Evolutionary conservation across 768 basidiomycete genomes (phyloP), one percentile per base, ranked within the genome.

Genomic region (Leccinum rimulosum): DNA sequence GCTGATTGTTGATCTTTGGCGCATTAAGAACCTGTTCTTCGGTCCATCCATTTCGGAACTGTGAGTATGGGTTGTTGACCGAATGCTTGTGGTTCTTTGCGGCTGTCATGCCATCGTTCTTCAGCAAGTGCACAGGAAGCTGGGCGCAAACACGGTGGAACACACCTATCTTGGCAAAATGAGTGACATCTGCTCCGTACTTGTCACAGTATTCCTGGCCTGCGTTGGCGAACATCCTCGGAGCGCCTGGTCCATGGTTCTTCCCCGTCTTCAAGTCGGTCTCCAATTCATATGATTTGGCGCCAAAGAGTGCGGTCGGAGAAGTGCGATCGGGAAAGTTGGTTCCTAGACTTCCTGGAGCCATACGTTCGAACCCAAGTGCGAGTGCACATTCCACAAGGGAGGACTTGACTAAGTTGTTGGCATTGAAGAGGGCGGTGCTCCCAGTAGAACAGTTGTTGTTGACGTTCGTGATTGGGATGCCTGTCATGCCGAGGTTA

Each of bases 391-490:
- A 93, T 56, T 90, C 86, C 2, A 77, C 83, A 56, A 86, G 79
- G 14, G 87, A 88, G 43, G 80, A 81, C 69, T 86, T 89, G 49
- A 94, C 84, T 9, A 82, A 79, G 25, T 80, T 84, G 63, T 87
- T 88, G 7, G 88, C 89, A 50, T 88, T 82, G 70, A 82, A 90
- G 22, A 94, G 78, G 6, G 93, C 91, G 0, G 88, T 81, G 52
- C 87, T 88, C 4, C 91, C 91, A 0, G 91, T 91, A 4, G 91
- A 87, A 66, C 91, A 93, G 72, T 91, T 91, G 74, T 93, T 93
- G 77, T 91, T 93, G 47, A 93, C 89, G 65, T 93, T 94, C 52
- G 87, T 81, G 66, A 94, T 86, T 0, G 92, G 91, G 58, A 94
- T 93, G 35, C 84, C 80, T 1, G 91, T 93, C 71, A 93, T 80